Conservation (phyloP, 2,329 filamentous ascomycete species). For the Pseudopithomyces chartarum region DNA sequence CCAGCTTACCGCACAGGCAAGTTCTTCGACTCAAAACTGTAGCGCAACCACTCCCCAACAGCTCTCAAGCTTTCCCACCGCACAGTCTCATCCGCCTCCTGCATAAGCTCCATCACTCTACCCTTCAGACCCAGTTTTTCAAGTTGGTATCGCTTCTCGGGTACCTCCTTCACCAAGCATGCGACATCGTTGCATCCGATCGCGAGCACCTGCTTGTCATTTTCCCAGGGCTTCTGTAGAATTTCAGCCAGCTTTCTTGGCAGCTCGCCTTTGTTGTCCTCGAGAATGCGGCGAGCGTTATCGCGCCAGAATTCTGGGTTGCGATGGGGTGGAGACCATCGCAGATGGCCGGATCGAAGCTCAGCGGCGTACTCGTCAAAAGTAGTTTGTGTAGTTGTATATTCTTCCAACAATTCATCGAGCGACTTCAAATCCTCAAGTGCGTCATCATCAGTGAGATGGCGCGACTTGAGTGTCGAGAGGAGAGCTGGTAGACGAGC, state of each 20-base stretch:
- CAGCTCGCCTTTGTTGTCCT: slow-evolving; percentile 78
- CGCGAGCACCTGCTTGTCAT: slow-evolving; percentile 82
- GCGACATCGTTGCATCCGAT: slow-evolving; percentile 94
- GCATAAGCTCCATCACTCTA: slow-evolving; percentile 92
- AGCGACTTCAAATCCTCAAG: slow-evolving; percentile 55
- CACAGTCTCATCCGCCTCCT: slow-evolving; percentile 83
- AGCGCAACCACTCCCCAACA: slow-evolving; percentile 77
- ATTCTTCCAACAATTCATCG: slow-evolving; percentile 77
- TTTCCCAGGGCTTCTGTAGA: slow-evolving; percentile 80
- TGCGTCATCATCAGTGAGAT: slow-evolving; percentile 58
- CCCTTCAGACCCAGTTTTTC: slow-evolving; percentile 86
- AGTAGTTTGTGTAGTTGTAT: slow-evolving; percentile 71
- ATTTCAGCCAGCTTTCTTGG: slow-evolving; percentile 85
- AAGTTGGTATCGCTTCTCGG: slow-evolving; percentile 77
- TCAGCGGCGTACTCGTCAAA: slow-evolving; percentile 78
- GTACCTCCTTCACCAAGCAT: slow-evolving; percentile 85
- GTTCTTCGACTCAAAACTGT: slow-evolving; percentile 55
- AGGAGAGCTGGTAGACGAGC: slow-evolving; percentile 74
- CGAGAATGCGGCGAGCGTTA: slow-evolving; percentile 84
- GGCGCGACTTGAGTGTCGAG: slow-evolving; percentile 59
- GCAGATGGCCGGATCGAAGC: slow-evolving; percentile 81
- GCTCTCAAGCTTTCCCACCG: slow-evolving; percentile 91
- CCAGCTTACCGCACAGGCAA: slow-evolving; percentile 32
- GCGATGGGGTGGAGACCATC: slow-evolving; percentile 91
- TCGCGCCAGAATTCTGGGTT: slow-evolving; percentile 89